These are phyloP conservation scores for Cylindricascospora bacillispora DNA, from an alignment of 1,139 yeast species.

Conservation along the genomic window DNA sequence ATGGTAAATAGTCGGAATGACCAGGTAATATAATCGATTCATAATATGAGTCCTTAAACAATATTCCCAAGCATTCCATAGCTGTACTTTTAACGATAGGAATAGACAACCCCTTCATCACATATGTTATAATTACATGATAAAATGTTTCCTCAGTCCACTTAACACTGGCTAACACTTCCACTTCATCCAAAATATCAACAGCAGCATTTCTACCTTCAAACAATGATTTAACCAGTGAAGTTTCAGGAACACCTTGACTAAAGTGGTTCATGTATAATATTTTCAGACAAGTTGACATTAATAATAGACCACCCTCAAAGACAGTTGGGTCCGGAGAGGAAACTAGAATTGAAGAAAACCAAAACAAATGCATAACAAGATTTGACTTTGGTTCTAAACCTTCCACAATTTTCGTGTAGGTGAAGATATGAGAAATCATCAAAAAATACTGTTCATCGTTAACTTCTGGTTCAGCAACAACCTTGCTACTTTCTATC, in stretches of 20 bases:
- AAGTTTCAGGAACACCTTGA: constrained; percentile 4
- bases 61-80: constrained; percentile 36
- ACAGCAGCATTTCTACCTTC: constrained; percentile 29
- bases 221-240: constrained; percentile 9
- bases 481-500: constrained; percentile 29
- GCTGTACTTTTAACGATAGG: constrained; percentile 52
- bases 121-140: constrained; percentile 37
- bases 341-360: constrained; percentile 33
- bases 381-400: constrained; percentile 41
- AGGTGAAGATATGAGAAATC: constrained; percentile 33
- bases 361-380: constrained; percentile 55
- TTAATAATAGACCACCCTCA: constrained; percentile 42
- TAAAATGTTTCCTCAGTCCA: constrained; percentile 42
- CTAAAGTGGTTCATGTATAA: constrained; percentile 20
- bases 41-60: constrained; percentile 36
- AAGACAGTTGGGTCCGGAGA: constrained; percentile 34
- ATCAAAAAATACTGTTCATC: constrained; percentile 24
- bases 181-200: constrained; percentile 33
- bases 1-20: constrained; percentile 28
- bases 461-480: constrained; percentile 23
- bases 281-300: constrained; percentile 25
- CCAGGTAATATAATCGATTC: constrained; percentile 10
- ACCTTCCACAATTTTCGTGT: constrained; percentile 53
- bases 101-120: constrained; percentile 51
- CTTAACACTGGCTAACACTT: constrained; percentile 31